A percentile compares a stretch with the other conserved stretches of the same genome.
phyloP scores from a whole-genome alignment of 768 basidiomycete genomes.

The Termitomyces sp. region DNA sequence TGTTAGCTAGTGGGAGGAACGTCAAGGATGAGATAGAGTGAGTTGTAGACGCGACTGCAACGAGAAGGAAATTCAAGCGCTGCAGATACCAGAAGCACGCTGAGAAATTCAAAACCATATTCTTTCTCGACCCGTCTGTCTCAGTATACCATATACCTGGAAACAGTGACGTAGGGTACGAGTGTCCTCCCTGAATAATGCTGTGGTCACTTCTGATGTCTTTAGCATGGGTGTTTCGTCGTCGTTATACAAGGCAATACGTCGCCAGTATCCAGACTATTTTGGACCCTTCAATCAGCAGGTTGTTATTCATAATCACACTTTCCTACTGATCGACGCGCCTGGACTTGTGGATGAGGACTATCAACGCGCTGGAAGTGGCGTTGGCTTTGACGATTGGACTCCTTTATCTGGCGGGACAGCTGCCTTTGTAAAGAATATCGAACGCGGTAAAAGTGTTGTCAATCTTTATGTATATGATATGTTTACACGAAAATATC shows the following conservation, averaged over 20 bases:
- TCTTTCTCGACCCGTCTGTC: constrained; percentile 33
- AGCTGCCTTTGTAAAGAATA: constrained; percentile 52
- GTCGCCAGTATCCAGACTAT: constrained; percentile 48
- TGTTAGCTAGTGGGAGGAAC: constrained; percentile 60
- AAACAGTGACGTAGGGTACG: constrained; percentile 76
- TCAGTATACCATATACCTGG: constrained; percentile 62
- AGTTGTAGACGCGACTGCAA: constrained; percentile 6
- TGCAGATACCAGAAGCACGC: constrained; percentile 57
- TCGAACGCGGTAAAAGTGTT: constrained; percentile 30
- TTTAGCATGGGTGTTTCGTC: constrained; percentile 49
- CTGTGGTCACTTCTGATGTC: background rate
- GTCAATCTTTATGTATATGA: background rate
- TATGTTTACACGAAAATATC: constrained; percentile 3
- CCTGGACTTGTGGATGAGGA: constrained; percentile 83
- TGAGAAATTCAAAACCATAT: constrained; percentile 57
- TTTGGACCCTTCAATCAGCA: constrained; percentile 70
- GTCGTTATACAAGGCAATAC: constrained; percentile 45
- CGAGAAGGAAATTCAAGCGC: background rate
- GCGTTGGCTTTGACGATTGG: constrained; percentile 51
- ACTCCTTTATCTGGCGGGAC: constrained; percentile 44
- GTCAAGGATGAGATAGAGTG: constrained; percentile 40
- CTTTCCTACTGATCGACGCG: constrained; percentile 67
- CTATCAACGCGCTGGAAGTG: constrained; percentile 52
- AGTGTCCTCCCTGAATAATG: background rate
- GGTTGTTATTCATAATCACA: constrained; percentile 61